Evolutionary conservation across 179 eudicot species (phyloP), one percentile per base, ranked within the genome.

Genomic region (Beta lomatogona): DNA sequence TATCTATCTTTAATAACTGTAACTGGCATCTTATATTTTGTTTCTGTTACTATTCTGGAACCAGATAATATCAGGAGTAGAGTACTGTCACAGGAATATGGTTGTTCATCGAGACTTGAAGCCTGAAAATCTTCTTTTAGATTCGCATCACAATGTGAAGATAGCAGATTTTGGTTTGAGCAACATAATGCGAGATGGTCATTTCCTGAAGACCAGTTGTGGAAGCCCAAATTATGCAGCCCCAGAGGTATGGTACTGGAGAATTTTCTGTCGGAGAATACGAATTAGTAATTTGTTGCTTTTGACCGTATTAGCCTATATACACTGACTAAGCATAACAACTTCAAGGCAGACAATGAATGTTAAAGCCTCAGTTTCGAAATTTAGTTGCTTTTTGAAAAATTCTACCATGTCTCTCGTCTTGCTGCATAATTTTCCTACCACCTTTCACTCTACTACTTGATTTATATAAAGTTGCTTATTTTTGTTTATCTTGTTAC

Each of bases 161-260:
- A 95, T 95, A 81, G 99, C 99, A 54, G 99, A 95, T 85, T 95
- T 95, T 86, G 99, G 99, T 81, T 85, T 94, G 87, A 95, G 99
- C 88, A 95, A 95, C 88, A 89, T 95, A 21, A 94, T 95, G 97
- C 91, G 96, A 67, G 98, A 95, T 84, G 98, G 99, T 74, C 99
- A 95, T 87, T 92, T 95, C 79, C 86, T 95, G 71, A 95, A 95
- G 89, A 95, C 99, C 53, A 95, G 99, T 71, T 95, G 99, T 83
- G 99, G 99, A 79, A 95, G 99, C 84, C 99, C 99, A 68, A 95
- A 95, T 50, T 95, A 95, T 88, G 99, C 99, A 54, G 99, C 99
- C 64, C 98, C 99, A 13, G 99, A 95, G 99, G 99, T 94, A 80
- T 21, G 55, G 11, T 69, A 52, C 55, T 52, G 5, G 12, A 60